Base-by-base conservation (phyloP, 2,329 filamentous ascomycete species). In the Fusarium subtropicale region DNA sequence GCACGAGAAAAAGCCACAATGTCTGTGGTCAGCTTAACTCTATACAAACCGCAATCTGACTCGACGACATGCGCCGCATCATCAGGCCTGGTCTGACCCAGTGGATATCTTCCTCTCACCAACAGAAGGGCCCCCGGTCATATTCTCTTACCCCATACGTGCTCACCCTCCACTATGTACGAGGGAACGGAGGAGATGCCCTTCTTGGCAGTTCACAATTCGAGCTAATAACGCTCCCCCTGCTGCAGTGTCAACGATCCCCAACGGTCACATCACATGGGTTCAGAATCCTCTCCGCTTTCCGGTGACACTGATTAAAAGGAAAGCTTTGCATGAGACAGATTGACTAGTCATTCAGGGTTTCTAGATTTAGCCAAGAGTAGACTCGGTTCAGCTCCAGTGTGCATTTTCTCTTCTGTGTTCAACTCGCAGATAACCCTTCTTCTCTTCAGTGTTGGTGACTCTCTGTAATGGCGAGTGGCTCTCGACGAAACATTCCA, bases 401-500 rank as follows among this genome's bases (percentile, higher is more conserved):
- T 26, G 42, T 60, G 26, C 36, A 65, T 54, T 34, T 39, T 56
- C 13, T 42, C 24, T 34, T 62, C 39, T 47, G 34, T 44, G 26
- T 34, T 47, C 13, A 13, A 31, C 28, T n/a, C 24, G 55, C 55
- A 60, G 55, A 61, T 18, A 31, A 15, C 15, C 22, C 26, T n/a
- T 44, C 39, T 51, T 31, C 24, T 15, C 18, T 28, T 22, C 22
- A 45, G 45, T 60, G 58, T 56, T 31, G 33, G 22, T 30, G 7
- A 28, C 20, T 26, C n/a, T 45, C 54, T 56, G 72, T 71, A 60
- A 74, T 74, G 72, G 64, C 68, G 59, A 69, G 71, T 72, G 60
- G 71, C 55, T 59, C 71, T 63, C 69, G 71, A 53, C 65, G 61
- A 26, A 72, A 64, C 39, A 56, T 57, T 33, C 72, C 72, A 56